These are phyloP conservation scores for Bruguiera gymnorhiza DNA, from an alignment of 345 rosid species.

Conservation along the genomic window DNA sequence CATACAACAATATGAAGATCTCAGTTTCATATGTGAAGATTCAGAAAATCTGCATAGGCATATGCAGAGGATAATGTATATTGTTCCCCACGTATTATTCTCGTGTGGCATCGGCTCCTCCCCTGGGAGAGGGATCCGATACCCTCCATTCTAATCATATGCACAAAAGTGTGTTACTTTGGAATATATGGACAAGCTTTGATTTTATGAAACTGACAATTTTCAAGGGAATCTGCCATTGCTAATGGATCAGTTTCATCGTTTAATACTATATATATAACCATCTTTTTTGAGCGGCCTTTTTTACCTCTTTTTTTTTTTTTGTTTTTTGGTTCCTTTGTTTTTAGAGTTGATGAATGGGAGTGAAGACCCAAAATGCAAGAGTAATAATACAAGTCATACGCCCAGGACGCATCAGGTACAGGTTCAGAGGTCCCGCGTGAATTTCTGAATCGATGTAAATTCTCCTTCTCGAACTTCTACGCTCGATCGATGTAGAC, in stretches of 20 bases:
- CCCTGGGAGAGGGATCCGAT: conserved; percentile 17
- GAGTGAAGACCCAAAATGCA: too few species aligned
- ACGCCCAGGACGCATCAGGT: too few species aligned
- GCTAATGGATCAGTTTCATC: not conserved
- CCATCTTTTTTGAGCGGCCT: too few species aligned
- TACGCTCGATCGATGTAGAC: too few species aligned
- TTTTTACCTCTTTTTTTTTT: too few species aligned
- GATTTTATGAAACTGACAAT: conserved; percentile 24
- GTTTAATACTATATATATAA: too few species aligned
- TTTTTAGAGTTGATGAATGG: too few species aligned
- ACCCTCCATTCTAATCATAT: conserved; percentile 15
- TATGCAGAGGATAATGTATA: conserved; percentile 27
- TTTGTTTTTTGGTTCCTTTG: too few species aligned
- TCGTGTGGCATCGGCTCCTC: conserved; percentile 5
- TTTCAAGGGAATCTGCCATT: conserved; percentile 1
- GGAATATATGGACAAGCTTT: conserved; percentile 19
- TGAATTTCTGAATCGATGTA: too few species aligned
- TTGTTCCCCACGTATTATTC: conserved; percentile 15
- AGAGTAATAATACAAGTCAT: too few species aligned
- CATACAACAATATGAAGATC: not conserved
- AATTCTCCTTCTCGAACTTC: too few species aligned
- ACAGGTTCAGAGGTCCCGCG: too few species aligned
- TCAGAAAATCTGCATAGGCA: conserved; percentile 10
- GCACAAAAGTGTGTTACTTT: conserved; percentile 20
- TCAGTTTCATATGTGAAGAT: not conserved